Evolutionary conservation across 129 eudicot species (phyloP), one percentile per base, ranked within the genome.

Genomic region (Tagetes patula): DNA sequence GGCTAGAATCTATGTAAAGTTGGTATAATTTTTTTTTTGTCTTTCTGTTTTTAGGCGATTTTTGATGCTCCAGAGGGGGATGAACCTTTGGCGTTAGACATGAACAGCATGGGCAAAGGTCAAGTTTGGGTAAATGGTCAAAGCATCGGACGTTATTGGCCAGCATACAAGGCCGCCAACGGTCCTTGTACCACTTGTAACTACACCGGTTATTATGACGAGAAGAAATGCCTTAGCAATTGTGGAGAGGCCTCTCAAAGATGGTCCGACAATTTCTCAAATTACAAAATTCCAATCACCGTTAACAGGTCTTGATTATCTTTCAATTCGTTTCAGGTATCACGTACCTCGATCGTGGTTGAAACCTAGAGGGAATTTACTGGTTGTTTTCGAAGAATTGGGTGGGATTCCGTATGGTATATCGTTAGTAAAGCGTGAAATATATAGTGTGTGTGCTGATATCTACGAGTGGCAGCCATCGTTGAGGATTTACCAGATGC

Each of bases 231-330:
- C 81, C 73, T 88, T 0, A 86, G 81, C 47, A 86, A 79, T 40
- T 95, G 99, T 31, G 99, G 99, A 1, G 89, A 95, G 65, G 89
- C 99, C 47, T 95, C 99, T 20, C 99, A 95, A 76, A 85, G 95
- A 91, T 95, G 99, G 97, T 93, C 72, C 43, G 1, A 6, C 20
- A 52, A 3, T 66, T 40, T 40, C 7, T 31, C 39, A n/a, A 31
- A 34, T 73, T 3, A 31, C 67, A 40, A 41, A 2, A 67, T 71
- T n/a, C 11, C 2, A 1, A 65, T 6, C n/a, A 65, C 56, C 20
- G 3, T 45, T 56, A 11, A 31, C 50, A 36, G 74, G 14, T 70
- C 63, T 20, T 52, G 65, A 59, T 14, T 3, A 50, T 27, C 4
- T 14, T 41, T 41, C 11, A 8, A 2, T 49, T 38, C 68, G 75